phyloP scores from a whole-genome alignment of 805 yeast genomes.

The Starmerella tilneyi region DNA sequence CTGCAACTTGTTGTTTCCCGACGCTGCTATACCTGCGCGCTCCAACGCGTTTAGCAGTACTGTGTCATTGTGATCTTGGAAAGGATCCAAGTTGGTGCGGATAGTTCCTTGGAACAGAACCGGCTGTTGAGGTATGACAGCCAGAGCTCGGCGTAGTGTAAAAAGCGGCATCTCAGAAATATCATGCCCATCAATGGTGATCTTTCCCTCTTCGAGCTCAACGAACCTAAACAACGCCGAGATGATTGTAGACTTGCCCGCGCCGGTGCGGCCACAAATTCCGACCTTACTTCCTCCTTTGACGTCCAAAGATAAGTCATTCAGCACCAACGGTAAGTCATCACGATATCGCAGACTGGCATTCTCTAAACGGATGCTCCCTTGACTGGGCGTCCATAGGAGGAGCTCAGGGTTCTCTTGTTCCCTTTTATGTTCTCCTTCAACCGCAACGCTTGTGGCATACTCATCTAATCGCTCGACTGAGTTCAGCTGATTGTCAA shows the following conservation, averaged over 20 bases:
- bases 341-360: conserved; percentile 56
- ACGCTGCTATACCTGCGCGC: conserved; percentile 38
- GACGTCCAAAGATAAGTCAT: conserved; percentile 42
- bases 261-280: conserved; percentile 83
- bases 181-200: conserved; percentile 58
- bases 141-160: conserved; percentile 56
- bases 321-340: conserved; percentile 54
- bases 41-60: conserved; percentile 58
- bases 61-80: conserved; percentile 44
- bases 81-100: conserved; percentile 69
- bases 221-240: conserved; percentile 56
- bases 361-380: conserved; percentile 45
- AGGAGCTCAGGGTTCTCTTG: conserved; percentile 39
- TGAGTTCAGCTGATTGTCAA: conserved; percentile 65
- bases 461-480: conserved; percentile 60
- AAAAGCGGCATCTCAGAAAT: conserved; percentile 51
- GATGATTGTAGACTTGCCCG: conserved; percentile 72
- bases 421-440: conserved; percentile 60
- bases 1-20: conserved; percentile 41
- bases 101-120: conserved; percentile 70
- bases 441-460: conserved; percentile 39
- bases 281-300: conserved; percentile 60
- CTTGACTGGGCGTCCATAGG: conserved; percentile 52
- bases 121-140: conserved; percentile 84
- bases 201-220: conserved; percentile 45